Evolutionary conservation across 2,329 filamentous ascomycete genomes (phyloP).

Genomic region (Fusarium fujikuroi): DNA sequence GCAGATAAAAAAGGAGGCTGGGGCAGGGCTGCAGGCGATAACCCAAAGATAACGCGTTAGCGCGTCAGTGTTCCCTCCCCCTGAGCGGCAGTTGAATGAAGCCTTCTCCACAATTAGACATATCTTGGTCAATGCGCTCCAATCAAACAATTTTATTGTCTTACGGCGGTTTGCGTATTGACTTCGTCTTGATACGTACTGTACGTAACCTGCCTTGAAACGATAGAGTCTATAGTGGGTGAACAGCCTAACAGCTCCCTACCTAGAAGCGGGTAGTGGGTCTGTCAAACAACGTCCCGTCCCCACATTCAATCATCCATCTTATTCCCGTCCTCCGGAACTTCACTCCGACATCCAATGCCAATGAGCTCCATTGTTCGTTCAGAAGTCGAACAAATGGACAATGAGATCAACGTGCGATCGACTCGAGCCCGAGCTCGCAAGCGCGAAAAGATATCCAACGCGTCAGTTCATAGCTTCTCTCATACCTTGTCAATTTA

Average conservation of each 20-base stretch:
- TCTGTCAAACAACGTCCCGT: not conserved
- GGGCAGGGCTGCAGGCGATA: slow-evolving; percentile 43
- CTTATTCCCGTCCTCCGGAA: slow-evolving; percentile 7
- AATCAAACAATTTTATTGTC: not conserved
- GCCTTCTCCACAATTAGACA: not conserved
- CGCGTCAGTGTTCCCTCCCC: slow-evolving; percentile 12
- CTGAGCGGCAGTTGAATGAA: slow-evolving; percentile 11
- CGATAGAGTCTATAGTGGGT: not conserved
- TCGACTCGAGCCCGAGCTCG: slow-evolving; percentile 5
- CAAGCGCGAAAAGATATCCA: slow-evolving; percentile 18
- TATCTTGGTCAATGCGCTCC: not conserved
- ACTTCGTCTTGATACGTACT: not conserved
- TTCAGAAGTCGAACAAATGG: not conserved
- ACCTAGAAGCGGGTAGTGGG: not conserved
- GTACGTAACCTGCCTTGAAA: not conserved
- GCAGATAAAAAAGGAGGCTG: slow-evolving; percentile 44
- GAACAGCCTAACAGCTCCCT: not conserved
- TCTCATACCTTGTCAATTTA: not conserved
- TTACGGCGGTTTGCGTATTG: not conserved
- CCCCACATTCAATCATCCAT: not conserved
- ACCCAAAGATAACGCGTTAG: slow-evolving; percentile 8
- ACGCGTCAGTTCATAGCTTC: slow-evolving; percentile 3
- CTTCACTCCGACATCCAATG: not conserved
- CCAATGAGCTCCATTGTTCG: not conserved
- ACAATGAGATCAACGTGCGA: not conserved